A percentile compares a stretch with the other conserved stretches of the same genome.
Evolutionary conservation across 441 rosid genomes (phyloP).

Genomic region (Adansonia gregorii): DNA sequence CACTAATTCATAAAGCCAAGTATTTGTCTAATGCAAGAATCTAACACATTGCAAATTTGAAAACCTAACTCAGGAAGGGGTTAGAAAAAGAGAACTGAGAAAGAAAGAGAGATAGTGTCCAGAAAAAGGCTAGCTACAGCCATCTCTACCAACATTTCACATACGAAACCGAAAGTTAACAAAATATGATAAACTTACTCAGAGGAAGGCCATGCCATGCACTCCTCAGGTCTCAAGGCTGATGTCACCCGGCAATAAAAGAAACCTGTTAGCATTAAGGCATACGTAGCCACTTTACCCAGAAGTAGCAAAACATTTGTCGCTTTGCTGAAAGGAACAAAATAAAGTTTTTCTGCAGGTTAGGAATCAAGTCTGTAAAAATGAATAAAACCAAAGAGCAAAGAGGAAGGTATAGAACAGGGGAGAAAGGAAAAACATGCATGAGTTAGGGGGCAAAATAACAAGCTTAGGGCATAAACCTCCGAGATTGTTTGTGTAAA

Average conservation of each 20-base stretch:
- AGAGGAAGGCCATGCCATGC: conserved; percentile 44
- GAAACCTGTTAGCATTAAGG: conserved; percentile 83
- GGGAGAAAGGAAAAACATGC: not conserved
- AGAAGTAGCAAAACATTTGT: conserved; percentile 78
- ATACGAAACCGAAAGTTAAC: not conserved
- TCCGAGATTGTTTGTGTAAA: conserved; percentile 78
- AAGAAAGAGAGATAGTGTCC: not conserved
- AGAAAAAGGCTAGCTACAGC: not conserved
- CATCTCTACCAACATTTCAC: not conserved
- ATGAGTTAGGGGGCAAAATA: not conserved
- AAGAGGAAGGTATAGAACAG: conserved; percentile 17
- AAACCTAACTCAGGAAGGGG: not conserved
- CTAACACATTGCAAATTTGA: conserved; percentile 10
- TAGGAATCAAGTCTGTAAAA: conserved; percentile 9
- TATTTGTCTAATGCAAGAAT: conserved; percentile 23
- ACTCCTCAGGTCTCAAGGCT: conserved; percentile 56
- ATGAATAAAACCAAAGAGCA: conserved; percentile 14
- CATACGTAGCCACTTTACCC: conserved; percentile 85
- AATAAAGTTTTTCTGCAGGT: conserved; percentile 20
- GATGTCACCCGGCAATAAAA: conserved; percentile 80
- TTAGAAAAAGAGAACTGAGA: not conserved
- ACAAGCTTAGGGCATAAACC: conserved; percentile 47
- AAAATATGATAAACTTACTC: conserved; percentile 61
- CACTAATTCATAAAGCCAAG: conserved; percentile 22
- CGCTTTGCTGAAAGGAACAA: conserved; percentile 63